Conservation (phyloP, 805 yeast genomes). For the Starmerella khaoyaiensis region DNA sequence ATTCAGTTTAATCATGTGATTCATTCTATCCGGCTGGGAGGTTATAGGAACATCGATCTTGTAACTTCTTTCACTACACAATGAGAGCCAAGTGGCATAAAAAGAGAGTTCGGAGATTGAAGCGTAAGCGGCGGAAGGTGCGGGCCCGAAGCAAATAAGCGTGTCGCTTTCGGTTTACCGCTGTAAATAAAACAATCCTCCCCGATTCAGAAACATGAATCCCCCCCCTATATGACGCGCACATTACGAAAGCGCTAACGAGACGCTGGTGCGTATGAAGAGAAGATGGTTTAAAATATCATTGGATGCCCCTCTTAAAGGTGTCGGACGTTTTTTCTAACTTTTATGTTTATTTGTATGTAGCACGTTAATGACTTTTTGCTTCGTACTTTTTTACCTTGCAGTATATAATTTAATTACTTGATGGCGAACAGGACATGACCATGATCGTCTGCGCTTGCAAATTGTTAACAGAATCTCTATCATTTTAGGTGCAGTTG, state of each 20-base stretch:
- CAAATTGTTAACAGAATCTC: no score
- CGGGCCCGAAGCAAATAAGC: slow-evolving; percentile 80
- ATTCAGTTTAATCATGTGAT: no score
- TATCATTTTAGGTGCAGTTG: no score
- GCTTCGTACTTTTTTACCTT: neutral
- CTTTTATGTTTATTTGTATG: neutral
- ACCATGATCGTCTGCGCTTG: no score
- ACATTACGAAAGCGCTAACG: slow-evolving; percentile 2
- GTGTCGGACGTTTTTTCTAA: neutral
- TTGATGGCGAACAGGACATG: no score
- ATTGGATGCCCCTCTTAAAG: neutral
- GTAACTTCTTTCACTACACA: no score
- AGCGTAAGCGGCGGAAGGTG: slow-evolving; percentile 99
- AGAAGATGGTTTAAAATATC: neutral
- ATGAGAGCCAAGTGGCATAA: slow-evolving; percentile 90
- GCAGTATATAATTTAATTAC: no score
- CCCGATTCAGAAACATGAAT: neutral
- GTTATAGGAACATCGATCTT: no score
- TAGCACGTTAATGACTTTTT: slow-evolving; percentile 5
- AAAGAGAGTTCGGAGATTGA: slow-evolving; percentile 99
- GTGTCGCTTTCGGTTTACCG: slow-evolving; percentile 13
- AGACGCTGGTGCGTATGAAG: slow-evolving; percentile 3
- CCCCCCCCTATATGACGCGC: slow-evolving; percentile 1
- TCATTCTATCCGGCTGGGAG: no score
- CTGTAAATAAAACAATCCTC: neutral